Percentiles rank a stretch among this genome's conserved stretches.
Evolutionary conservation across 2,329 filamentous ascomycete species (phyloP).

Genomic region (Tolypocladium nubicola): DNA sequence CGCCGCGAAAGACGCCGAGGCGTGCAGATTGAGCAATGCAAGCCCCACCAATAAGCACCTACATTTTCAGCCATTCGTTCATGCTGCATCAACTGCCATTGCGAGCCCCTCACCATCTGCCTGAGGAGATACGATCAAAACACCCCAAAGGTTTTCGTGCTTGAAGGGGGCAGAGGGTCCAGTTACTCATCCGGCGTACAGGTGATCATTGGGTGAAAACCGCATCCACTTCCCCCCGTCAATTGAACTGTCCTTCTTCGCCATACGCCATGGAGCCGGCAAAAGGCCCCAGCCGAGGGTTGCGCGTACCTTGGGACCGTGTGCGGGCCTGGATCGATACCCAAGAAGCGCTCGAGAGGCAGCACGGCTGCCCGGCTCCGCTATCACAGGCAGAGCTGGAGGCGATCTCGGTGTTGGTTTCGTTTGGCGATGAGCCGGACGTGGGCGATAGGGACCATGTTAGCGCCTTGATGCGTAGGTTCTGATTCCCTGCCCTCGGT

Average conservation of each 20-base stretch:
- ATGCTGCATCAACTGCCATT: not conserved
- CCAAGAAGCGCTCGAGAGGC: slow-evolving; percentile 25
- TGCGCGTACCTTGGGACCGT: slow-evolving; percentile 19
- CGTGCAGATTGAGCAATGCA: not conserved
- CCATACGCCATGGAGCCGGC: not conserved
- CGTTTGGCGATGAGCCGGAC: slow-evolving; percentile 16
- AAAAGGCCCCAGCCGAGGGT: not conserved
- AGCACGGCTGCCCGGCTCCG: slow-evolving; percentile 19
- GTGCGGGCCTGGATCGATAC: slow-evolving; percentile 28
- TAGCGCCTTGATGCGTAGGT: slow-evolving; percentile 16
- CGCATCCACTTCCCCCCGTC: not conserved
- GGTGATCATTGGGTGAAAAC: not conserved
- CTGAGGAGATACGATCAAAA: not conserved
- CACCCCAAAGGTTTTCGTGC: not conserved
- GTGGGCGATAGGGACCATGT: slow-evolving; percentile 17
- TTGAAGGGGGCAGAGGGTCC: too few relatives aligned
- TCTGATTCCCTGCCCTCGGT: not conserved
- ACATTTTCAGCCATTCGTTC: not conserved
- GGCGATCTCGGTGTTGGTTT: slow-evolving; percentile 29
- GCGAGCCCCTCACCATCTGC: not conserved
- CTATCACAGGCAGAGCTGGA: slow-evolving; percentile 26
- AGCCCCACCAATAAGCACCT: not conserved
- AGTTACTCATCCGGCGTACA: too few relatives aligned
- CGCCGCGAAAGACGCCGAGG: too few relatives aligned
- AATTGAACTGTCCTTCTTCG: not conserved